These are phyloP conservation scores for Globisporangium solare DNA, from an alignment of 352 stramenopile species.

Conservation along the genomic window DNA sequence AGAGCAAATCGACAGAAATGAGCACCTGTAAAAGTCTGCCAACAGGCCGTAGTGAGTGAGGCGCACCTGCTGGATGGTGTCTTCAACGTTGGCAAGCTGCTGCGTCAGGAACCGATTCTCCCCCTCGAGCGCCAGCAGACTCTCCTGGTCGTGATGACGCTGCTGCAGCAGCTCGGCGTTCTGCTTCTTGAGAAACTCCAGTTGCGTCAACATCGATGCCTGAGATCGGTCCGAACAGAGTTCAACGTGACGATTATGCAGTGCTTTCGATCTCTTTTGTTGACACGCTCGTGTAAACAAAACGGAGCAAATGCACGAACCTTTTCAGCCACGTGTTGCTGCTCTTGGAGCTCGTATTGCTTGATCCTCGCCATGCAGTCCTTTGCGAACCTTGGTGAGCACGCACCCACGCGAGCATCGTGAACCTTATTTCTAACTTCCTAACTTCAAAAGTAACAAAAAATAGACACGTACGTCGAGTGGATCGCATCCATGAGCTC, in stretches of 20 bases:
- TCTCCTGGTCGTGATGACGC: slow-evolving; percentile 16
- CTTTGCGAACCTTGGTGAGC: slow-evolving; percentile 17
- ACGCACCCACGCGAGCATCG: background rate
- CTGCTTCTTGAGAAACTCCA: slow-evolving; percentile 22
- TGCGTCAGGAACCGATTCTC: slow-evolving; percentile 1
- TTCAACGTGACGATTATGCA: background rate
- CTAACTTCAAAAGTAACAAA: background rate
- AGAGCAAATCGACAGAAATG: background rate
- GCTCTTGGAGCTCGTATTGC: slow-evolving; percentile 25
- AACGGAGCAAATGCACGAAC: slow-evolving; percentile 10
- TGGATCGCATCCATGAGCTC: slow-evolving; percentile 48
- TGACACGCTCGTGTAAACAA: no score
- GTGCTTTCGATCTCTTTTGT: no score
- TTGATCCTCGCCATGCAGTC: slow-evolving; percentile 39
- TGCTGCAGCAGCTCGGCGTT: slow-evolving; percentile 19
- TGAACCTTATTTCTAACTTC: slow-evolving; percentile 6
- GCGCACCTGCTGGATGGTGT: slow-evolving; percentile 12
- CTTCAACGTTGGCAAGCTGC: slow-evolving; percentile 3
- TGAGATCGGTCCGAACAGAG: slow-evolving; percentile 5
- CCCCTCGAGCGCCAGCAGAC: slow-evolving; percentile 7
- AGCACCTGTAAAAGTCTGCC: background rate
- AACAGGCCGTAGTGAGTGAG: background rate
- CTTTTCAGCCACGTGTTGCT: slow-evolving; percentile 30
- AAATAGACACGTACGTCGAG: slow-evolving; percentile 21
- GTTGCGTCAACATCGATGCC: slow-evolving; percentile 19